phyloP scores from a whole-genome alignment of 2,329 filamentous ascomycete genomes.

The Penicillium sp. region DNA sequence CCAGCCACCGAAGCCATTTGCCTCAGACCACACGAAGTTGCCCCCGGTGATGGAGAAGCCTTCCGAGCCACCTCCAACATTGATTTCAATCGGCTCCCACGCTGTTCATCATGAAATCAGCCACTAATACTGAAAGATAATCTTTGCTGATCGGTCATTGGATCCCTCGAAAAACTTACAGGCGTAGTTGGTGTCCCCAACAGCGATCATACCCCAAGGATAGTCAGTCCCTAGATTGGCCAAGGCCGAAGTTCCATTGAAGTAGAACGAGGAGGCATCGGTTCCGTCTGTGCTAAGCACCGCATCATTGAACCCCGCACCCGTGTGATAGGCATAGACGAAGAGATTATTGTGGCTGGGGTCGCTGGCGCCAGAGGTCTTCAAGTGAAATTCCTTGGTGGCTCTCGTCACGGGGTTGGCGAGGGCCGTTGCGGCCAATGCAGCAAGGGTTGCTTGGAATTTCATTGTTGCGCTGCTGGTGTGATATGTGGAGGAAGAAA shows the following conservation, averaged over 20 bases:
- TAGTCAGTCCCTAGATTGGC: constrained; percentile 36
- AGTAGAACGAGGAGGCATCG: constrained; percentile 33
- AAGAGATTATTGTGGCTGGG: constrained; percentile 41
- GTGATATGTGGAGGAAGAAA: background rate
- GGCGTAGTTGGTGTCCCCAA: constrained; percentile 37
- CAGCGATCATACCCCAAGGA: constrained; percentile 38
- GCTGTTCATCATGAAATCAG: constrained; percentile 25
- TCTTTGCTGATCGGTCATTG: background rate
- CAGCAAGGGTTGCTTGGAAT: constrained; percentile 33
- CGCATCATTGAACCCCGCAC: constrained; percentile 45
- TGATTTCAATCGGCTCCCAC: constrained; percentile 44
- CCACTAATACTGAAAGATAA: no score
- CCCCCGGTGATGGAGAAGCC: constrained; percentile 39
- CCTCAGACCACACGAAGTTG: constrained; percentile 33
- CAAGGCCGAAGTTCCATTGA: constrained; percentile 41
- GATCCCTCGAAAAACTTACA: constrained; percentile 31
- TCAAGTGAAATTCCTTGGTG: constrained; percentile 40
- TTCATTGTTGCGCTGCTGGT: constrained; percentile 31
- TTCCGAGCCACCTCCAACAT: constrained; percentile 34
- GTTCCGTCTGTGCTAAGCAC: constrained; percentile 34
- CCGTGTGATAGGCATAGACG: constrained; percentile 46
- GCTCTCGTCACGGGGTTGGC: constrained; percentile 33
- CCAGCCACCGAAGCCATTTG: constrained; percentile 45
- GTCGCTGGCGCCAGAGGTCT: constrained; percentile 35
- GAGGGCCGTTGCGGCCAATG: constrained; percentile 33